Evolutionary conservation across 2,329 filamentous ascomycete genomes (phyloP).

Genomic region (Epichloe glyceriae): DNA sequence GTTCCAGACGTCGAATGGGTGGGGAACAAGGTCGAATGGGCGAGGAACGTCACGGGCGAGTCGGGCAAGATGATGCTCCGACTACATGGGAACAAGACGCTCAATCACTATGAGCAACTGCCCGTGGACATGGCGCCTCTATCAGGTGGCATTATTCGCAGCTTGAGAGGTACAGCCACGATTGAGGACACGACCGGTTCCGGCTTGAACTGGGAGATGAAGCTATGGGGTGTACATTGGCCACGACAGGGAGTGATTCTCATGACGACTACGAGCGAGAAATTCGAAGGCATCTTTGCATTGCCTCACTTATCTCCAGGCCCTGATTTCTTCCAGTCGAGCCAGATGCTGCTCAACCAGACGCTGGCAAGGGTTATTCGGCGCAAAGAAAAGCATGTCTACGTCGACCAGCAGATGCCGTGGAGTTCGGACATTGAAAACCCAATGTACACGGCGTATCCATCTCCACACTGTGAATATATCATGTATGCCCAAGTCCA

Average conservation of each 20-base stretch:
- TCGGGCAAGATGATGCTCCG: constrained; percentile 58
- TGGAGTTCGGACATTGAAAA: constrained; percentile 63
- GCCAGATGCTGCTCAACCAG: constrained; percentile 55
- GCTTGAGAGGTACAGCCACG: constrained; percentile 55
- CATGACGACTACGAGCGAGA: constrained; percentile 82
- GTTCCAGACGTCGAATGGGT: constrained; percentile 55
- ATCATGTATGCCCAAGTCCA: constrained; percentile 74
- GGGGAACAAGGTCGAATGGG: constrained; percentile 46
- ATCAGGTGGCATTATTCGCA: constrained; percentile 45
- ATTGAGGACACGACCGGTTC: constrained; percentile 55
- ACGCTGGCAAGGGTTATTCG: constrained; percentile 56
- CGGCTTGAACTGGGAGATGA: constrained; percentile 67
- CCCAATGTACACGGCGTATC: constrained; percentile 42
- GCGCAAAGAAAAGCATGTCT: constrained; percentile 44
- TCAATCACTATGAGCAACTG: constrained; percentile 30
- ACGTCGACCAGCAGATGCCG: constrained; percentile 49
- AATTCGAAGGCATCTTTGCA: constrained; percentile 83
- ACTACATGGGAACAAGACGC: constrained; percentile 41
- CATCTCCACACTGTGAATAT: constrained; percentile 72
- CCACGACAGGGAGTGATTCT: constrained; percentile 66
- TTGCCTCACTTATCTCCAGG: constrained; percentile 67
- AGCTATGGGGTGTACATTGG: constrained; percentile 76
- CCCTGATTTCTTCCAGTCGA: constrained; percentile 41
- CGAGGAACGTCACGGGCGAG: constrained; percentile 65
- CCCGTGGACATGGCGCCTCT: constrained; percentile 20